Base-by-base conservation (phyloP, 1,139 yeast genomes). In the Kurtzmaniella natalensis region DNA sequence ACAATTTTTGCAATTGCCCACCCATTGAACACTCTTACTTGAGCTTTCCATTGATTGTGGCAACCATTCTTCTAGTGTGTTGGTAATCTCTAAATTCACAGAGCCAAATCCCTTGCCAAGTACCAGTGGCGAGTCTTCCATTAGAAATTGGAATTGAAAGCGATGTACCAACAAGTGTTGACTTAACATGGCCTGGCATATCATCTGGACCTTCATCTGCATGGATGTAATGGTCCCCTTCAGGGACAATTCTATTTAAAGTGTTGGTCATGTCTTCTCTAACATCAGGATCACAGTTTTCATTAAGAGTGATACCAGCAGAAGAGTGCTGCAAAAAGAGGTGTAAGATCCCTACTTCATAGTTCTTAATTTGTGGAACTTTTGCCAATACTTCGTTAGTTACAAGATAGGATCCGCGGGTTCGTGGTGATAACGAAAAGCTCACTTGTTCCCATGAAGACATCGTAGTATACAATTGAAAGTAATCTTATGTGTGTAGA, bases 61-160 rank as follows among this genome's bases (percentile, higher is more conserved):
- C 89, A 10, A 84, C 78, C 19, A 83, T 60, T 38, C 70, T 71
- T 47, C 94, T 68, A 9, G 80, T 57, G 49, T 83, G 92, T 45
- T 64, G 61, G 52, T 74, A 70, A 30, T 68, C 67, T 47, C 94
- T 67, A 56, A 84, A 84, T 54, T 84, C 94, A 47, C 84, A 68
- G 32, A 81, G 61, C 64, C 82, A 83, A 30, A 84, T 70, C 0
- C 94, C 94, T 51, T 84, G 94, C 94, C 94, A 84, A 1, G 92
- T 83, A 3, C 94, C 94, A 0, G 79, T 66, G 1, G 81, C 82
- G 39, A 84, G 59, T 31, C 64, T 55, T 0, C 94, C 94, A 45
- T 82, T 73, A 13, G 70, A 53, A 35, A 84, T 82, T 2, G 94
- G 94, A 31, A 84, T 75, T 10, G 73, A 64, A 28, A 84, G 60